Base-by-base conservation (phyloP, 2,329 filamentous ascomycete species). In the Fonsecaea multimorphosa region DNA sequence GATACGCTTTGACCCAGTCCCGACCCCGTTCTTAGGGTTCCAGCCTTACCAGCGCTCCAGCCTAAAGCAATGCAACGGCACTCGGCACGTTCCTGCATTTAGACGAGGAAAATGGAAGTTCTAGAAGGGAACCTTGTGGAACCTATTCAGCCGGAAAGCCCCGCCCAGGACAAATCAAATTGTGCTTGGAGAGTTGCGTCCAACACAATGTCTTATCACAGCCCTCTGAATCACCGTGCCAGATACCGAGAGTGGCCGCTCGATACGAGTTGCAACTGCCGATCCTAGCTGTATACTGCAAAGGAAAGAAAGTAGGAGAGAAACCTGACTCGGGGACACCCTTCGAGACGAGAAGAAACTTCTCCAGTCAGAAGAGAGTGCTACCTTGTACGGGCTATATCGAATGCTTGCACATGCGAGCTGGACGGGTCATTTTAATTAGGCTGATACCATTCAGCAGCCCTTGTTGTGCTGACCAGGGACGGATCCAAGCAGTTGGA, bases 81-180 rank as follows among this genome's bases (percentile, higher is more conserved):
- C 27, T 49, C 62, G 61, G 64, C 65, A 63, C 53, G 67, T 67
- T 65, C 65, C 67, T 67, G 67, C 64, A 66, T 62, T 22, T 58
- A 58, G 46, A 53, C 58, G 58, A 58, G 46, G 40, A 58, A 65
- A 62, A 44, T 57, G 40, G 51, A 60, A 44, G 6, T 61, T 65
- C 63, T 62, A 62, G 58, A 62, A 62, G 58, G 44, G 31, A 40
- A 29, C 44, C 27, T 40, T 6, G 55, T 64, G 61, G 61, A 54
- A 22, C 44, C 19, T n/a, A 24, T 34, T 32, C 12, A 16, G 27
- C 46, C 40, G 58, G 58, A 53, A 52, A 51, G n/a, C 54, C 51
- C 55, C 24, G 52, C 32, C 19, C 51, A 24, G 22, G 51, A 51
- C 19, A 40, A 11, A 31, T 9, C 16, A 12, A 53, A 24, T 12